Conservation (phyloP, 2,329 filamentous ascomycete genomes). For the Penicillium palitans region DNA sequence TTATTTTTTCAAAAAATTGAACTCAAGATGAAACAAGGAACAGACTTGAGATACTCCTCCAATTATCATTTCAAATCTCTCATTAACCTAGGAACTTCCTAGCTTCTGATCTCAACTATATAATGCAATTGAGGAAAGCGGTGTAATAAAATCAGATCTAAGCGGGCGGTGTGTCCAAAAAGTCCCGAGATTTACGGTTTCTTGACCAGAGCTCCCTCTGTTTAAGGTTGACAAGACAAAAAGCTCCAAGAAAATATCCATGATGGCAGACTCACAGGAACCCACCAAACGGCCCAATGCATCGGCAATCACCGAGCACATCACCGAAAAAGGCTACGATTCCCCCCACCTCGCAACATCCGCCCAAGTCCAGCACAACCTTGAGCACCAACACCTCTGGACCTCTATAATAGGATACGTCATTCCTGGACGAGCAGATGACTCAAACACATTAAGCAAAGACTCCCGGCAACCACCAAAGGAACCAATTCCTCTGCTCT, state of each 20-base stretch:
- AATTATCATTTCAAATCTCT: not conserved
- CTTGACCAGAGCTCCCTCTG: not conserved
- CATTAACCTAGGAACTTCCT: not conserved
- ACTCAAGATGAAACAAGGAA: not conserved
- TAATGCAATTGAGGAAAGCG: constrained; percentile 13
- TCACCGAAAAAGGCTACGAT: constrained; percentile 30
- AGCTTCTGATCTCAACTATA: constrained; percentile 2
- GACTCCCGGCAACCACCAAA: constrained; percentile 1
- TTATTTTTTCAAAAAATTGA: constrained; percentile 13
- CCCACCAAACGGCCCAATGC: constrained; percentile 16
- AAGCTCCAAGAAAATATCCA: constrained; percentile 4
- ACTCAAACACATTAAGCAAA: not conserved
- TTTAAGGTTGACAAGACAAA: not conserved
- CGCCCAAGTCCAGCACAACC: constrained; percentile 62
- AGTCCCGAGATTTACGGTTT: constrained; percentile 5
- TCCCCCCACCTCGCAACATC: constrained; percentile 49
- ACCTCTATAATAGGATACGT: constrained; percentile 55
- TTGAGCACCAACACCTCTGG: constrained; percentile 64
- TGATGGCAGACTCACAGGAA: constrained; percentile 17
- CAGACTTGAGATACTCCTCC: not conserved
- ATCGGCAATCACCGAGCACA: constrained; percentile 45
- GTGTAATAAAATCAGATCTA: not conserved
- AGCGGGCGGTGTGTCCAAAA: constrained; percentile 12
- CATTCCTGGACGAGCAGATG: constrained; percentile 9
- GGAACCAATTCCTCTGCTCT: constrained; percentile 51